Base-by-base conservation (phyloP, 129 eudicot species). In the Artemisia tridentata region DNA sequence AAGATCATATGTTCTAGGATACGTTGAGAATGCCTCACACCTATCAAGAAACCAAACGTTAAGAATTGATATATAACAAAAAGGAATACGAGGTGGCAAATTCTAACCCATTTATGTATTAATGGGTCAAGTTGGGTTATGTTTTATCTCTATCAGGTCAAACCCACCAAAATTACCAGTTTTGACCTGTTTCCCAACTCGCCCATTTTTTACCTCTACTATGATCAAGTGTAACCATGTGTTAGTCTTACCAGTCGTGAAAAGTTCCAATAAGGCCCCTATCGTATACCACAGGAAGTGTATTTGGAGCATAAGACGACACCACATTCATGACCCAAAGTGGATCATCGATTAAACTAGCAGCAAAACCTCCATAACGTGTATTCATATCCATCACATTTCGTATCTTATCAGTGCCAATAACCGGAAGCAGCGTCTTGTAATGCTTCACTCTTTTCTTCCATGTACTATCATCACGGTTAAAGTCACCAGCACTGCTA, bases 1-100 rank as follows among this genome's bases (percentile, higher is more conserved):
- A 53, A 95, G 93, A 79, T 95, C 99, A 14, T 95, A 95, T 17
- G 99, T 95, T 72, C 99, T 83, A 69, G 99, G 99, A 74, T 95
- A 95, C 5, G 99, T 95, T 38, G 99, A 95, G 76, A 95, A 95
- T 41, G 99, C 96, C 80, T 95, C 99, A 47, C 99, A 95, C 99
- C 99, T 95, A 76, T 13, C 52, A 20, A 67, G 3, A 77, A 61
- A 70, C 7, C 14, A 59, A 71, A 45, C 55, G 18, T 13, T 50
- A n/a, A 50, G 55, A n/a, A 50, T 18, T 50, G 5, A 3, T 50
- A 3, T 50, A 3, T 50, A 13, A 3, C 5, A n/a, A n/a, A 11
- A 50, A 50, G 17, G 17, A 14, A 50, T 49, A 15, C 4, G 54
- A 49, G 16, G 54, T 34, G 43, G 9, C 43, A 34, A 34, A 34